phyloP scores from a whole-genome alignment of 164 flowering plant genomes.

The Sextonia rubra region DNA sequence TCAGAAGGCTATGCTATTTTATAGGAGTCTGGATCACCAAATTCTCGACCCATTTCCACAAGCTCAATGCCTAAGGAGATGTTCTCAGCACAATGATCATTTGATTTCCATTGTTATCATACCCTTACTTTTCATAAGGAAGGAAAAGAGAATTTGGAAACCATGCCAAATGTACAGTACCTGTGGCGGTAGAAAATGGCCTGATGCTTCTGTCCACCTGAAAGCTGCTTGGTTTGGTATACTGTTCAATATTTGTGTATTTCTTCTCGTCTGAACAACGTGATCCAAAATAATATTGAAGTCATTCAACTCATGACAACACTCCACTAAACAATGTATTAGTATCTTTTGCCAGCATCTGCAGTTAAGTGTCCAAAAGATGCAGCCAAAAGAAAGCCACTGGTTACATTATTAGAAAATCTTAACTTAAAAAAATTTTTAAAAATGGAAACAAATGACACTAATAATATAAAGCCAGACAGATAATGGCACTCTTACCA shows the following conservation, averaged over 20 bases:
- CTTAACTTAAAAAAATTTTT: background rate
- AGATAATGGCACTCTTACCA: conserved; percentile 5
- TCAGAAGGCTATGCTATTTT: too few relatives aligned
- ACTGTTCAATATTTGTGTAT: background rate
- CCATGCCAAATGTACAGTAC: background rate
- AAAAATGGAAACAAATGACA: background rate
- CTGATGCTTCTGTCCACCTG: background rate
- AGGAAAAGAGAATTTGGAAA: background rate
- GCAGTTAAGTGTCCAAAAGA: too few relatives aligned
- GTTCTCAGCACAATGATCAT: background rate
- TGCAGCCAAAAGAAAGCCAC: background rate
- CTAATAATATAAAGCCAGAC: too few relatives aligned
- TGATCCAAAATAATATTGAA: background rate
- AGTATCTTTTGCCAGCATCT: background rate
- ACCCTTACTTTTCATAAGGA: background rate
- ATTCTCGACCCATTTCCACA: too few relatives aligned
- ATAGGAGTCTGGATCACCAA: background rate
- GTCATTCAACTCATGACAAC: background rate
- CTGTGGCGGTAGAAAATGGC: background rate
- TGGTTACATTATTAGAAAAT: background rate
- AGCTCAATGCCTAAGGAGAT: background rate
- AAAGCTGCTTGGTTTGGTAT: background rate
- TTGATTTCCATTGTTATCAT: too few relatives aligned
- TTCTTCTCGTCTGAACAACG: background rate
- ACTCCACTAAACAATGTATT: background rate